A percentile compares a stretch with the other conserved stretches of the same genome.
Evolutionary conservation across 2,329 filamentous ascomycete species (phyloP).

Genomic region (Rutstroemia sp.): DNA sequence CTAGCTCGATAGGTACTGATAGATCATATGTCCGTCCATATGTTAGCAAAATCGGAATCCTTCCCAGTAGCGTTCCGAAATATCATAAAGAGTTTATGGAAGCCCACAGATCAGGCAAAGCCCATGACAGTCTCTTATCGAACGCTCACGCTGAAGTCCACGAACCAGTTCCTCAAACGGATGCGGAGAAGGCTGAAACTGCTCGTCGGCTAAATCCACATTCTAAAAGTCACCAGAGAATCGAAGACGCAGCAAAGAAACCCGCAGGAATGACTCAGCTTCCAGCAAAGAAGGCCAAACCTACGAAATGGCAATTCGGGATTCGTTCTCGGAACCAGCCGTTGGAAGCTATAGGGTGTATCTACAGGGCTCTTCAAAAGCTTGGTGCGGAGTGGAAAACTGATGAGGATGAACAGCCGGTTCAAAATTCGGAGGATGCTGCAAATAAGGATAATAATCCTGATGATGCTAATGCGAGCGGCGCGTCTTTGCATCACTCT

Average conservation of each 20-base stretch:
- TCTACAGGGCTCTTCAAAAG: conserved; percentile 84
- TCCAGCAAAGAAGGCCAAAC: conserved; percentile 64
- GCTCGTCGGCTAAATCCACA: conserved; percentile 80
- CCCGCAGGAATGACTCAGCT: conserved; percentile 58
- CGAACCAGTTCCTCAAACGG: conserved; percentile 39
- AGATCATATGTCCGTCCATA: conserved; percentile 26
- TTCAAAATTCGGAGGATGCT: background rate
- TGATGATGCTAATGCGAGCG: conserved; percentile 30
- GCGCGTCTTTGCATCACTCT: conserved; percentile 32
- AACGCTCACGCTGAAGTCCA: conserved; percentile 35
- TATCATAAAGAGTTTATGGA: conserved; percentile 91
- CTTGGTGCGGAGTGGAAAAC: conserved; percentile 84
- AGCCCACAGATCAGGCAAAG: conserved; percentile 49
- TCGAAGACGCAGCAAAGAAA: conserved; percentile 55
- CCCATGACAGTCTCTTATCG: conserved; percentile 32
- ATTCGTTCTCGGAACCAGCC: conserved; percentile 92
- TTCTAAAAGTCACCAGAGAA: conserved; percentile 59
- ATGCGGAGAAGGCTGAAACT: conserved; percentile 75
- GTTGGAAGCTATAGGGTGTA: conserved; percentile 87
- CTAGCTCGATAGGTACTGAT: conserved; percentile 27
- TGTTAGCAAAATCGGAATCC: conserved; percentile 78
- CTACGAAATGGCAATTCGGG: conserved; percentile 95
- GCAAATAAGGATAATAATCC: conserved; percentile 26
- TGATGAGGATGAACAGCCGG: conserved; percentile 44
- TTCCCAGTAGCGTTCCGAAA: conserved; percentile 83